phyloP scores from a whole-genome alignment of 331 rosid species.

The Malus hybrid region DNA sequence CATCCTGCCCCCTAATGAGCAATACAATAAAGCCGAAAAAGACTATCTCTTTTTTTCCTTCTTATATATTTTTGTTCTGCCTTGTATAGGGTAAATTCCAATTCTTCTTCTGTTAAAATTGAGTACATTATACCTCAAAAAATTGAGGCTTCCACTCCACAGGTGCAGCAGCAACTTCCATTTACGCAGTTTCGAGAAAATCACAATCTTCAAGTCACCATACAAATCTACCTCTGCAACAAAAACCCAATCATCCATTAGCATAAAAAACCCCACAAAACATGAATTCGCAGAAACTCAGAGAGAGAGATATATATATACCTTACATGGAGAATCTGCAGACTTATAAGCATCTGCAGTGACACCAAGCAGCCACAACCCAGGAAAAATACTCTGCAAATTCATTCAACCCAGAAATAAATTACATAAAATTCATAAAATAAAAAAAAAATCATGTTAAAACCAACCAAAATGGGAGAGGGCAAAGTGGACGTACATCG shows the following conservation, averaged over 20 bases:
- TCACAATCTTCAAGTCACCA: background rate
- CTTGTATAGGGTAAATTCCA: conserved; percentile 15
- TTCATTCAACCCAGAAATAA: background rate
- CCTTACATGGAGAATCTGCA: conserved; percentile 73
- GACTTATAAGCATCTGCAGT: conserved; percentile 60
- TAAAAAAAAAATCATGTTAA: background rate
- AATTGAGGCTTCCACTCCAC: conserved; percentile 13
- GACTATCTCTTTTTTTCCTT: conserved; percentile 1
- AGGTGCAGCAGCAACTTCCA: background rate
- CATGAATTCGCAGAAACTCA: background rate
- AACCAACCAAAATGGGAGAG: background rate
- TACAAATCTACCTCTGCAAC: conserved; percentile 46
- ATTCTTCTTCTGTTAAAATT: conserved; percentile 43
- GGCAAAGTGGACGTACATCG: conserved; percentile 46
- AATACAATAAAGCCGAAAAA: conserved; percentile 1
- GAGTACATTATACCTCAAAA: conserved; percentile 35
- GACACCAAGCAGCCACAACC: conserved; percentile 81
- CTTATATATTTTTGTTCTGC: background rate
- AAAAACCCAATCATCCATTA: background rate
- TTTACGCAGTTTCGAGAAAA: background rate
- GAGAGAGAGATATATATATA: background rate
- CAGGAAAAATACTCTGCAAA: conserved; percentile 73
- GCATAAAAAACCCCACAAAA: background rate
- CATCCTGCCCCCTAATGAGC: conserved; percentile 18
- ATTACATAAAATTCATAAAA: background rate